A percentile compares a stretch with the other conserved stretches of the same genome.
phyloP scores from a whole-genome alignment of 73 alveolate species.

The Paramecium sexaurelia region DNA sequence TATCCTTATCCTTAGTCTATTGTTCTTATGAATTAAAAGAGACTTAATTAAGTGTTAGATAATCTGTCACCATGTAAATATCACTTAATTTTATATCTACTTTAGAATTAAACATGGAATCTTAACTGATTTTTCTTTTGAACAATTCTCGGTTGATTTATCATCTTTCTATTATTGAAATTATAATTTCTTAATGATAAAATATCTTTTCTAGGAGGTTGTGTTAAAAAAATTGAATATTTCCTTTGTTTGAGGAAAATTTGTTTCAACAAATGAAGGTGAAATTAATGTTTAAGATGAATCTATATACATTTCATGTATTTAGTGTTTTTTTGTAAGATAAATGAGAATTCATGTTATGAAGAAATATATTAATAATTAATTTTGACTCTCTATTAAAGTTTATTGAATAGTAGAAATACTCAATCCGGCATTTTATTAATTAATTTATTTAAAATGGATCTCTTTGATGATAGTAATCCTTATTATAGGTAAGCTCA shows the following conservation, averaged over 20 bases:
- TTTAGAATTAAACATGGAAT: not conserved
- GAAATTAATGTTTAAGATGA: not conserved
- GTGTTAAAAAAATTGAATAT: not conserved
- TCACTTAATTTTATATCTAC: not conserved
- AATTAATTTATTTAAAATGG: not conserved
- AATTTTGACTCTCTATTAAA: too few species aligned
- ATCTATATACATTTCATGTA: conserved; percentile 6
- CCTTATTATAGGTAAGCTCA: not conserved
- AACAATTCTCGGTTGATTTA: not conserved
- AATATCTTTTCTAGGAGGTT: not conserved
- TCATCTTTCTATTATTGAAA: not conserved
- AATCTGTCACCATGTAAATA: not conserved
- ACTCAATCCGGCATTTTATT: not conserved
- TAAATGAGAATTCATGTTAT: not conserved
- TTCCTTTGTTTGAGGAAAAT: not conserved
- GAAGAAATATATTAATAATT: not conserved
- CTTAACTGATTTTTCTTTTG: not conserved
- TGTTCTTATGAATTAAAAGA: not conserved
- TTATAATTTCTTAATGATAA: not conserved
- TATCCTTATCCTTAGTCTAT: not conserved
- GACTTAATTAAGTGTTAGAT: not conserved
- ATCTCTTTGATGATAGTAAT: not conserved
- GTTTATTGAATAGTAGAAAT: not conserved
- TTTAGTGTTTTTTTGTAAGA: not conserved
- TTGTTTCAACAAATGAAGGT: not conserved